phyloP scores from a whole-genome alignment of 148 eudicot genomes.

The Rhododendron henanense region DNA sequence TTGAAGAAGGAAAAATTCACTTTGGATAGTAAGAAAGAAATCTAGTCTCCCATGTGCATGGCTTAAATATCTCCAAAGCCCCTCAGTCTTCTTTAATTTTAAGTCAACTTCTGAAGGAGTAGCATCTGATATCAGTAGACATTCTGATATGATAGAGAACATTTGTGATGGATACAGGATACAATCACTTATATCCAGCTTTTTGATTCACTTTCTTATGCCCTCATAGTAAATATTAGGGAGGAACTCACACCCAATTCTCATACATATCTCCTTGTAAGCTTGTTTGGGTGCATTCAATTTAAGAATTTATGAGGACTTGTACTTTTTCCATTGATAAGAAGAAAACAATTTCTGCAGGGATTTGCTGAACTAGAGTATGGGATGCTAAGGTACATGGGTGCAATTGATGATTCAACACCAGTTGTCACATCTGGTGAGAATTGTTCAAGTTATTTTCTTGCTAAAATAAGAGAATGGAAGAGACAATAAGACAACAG shows the following conservation, averaged over 20 bases:
- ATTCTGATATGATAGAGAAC: not conserved
- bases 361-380: conserved; percentile 98
- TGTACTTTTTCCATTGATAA: not conserved
- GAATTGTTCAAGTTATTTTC: not conserved
- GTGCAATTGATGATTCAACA: conserved; percentile 84
- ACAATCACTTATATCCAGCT: not conserved
- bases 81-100: too few relatives aligned
- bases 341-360: conserved; percentile 25
- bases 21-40: not conserved
- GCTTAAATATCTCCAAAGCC: not conserved
- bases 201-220: not conserved
- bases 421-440: conserved; percentile 85
- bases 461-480: not conserved
- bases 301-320: not conserved
- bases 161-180: not conserved
- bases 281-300: not conserved
- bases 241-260: not conserved
- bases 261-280: not conserved
- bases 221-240: not conserved
- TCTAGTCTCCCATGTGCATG: not conserved
- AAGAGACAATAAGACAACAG: not conserved
- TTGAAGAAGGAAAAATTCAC: not conserved
- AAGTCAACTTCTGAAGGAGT: not conserved
- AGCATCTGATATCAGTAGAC: not conserved
- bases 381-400: conserved; percentile 95